Evolutionary conservation across 2,329 filamentous ascomycete genomes (phyloP), one percentile per base, ranked within the genome.

Genomic region (Sclerotinia trifoliorum): DNA sequence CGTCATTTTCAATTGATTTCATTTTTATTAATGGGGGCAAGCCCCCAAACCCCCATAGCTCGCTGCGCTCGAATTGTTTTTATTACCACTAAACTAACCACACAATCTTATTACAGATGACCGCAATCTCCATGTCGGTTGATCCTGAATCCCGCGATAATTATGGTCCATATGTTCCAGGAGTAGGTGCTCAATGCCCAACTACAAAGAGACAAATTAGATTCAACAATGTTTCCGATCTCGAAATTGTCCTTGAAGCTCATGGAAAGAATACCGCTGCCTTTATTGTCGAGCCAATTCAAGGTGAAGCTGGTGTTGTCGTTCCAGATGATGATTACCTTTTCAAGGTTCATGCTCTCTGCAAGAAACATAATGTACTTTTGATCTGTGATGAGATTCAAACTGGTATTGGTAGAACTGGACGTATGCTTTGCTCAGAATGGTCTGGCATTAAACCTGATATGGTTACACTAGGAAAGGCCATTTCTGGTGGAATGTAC

Each of bases 351-450:
- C 87, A 93, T 67, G 90, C 86, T 32, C 88, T 98, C 32, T 99
- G 95, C 84, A 93, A 92, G 80, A 91, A 96, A 84, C 88, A 98
- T 85, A 97, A 97, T 72, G 93, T 96, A 51, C 88, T 99, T 60
- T 83, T 99, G 78, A 98, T 99, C 80, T 96, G 92, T 80, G 95
- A 99, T 79, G 95, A 99, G 85, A 97, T 99, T 76, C 95, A 99
- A 82, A 99, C 95, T 6, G 94, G 94, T 73, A 97, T 99, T 78
- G 95, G 93, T 66, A 90, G 95, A 72, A 99, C 95, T 24, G 95
- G 95, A 65, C 92, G 91, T 77, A 91, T 99, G 83, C 88, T 99
- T 66, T 97, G 93, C 84, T 90, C 92, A 77, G 88, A 99, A 81
- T 98, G 95, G 94, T 90, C 92, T 68, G 91, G 90, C 74, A 93